phyloP scores from a whole-genome alignment of 2,329 filamentous ascomycete species.

The Talaromyces verruculosus region DNA sequence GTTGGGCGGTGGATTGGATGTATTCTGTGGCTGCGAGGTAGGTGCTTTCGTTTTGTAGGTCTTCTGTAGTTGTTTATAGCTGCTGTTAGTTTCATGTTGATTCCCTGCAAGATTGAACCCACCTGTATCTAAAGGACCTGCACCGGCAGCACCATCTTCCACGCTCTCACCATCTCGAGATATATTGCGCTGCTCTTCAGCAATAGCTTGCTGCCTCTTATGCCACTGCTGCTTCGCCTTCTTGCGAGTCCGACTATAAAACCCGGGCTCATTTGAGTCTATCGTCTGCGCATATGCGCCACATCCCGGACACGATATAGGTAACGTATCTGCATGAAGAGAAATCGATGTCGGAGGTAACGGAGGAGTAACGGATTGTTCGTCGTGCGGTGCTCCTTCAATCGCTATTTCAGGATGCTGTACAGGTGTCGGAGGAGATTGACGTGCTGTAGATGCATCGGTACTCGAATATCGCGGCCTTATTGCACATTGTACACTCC shows the following conservation, averaged over 20 bases:
- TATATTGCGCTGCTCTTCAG: slow-evolving; percentile 2
- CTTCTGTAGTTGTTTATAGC: neutral
- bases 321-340: slow-evolving; percentile 38
- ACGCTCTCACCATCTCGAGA: neutral
- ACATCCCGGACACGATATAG: slow-evolving; percentile 61
- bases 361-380: slow-evolving; percentile 11
- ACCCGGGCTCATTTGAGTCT: slow-evolving; percentile 57
- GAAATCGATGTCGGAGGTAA: slow-evolving; percentile 22
- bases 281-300: slow-evolving; percentile 61
- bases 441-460: neutral
- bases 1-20: slow-evolving; percentile 25
- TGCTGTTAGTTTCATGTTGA: neutral
- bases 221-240: slow-evolving; percentile 35
- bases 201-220: slow-evolving; percentile 17
- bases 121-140: neutral
- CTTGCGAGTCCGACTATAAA: slow-evolving; percentile 54
- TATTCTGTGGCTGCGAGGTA: slow-evolving; percentile 26
- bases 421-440: slow-evolving; percentile 22
- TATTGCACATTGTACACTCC: neutral
- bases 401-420: neutral
- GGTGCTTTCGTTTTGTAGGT: slow-evolving; percentile 14
- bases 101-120: neutral
- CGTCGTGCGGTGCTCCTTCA: slow-evolving; percentile 25
- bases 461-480: slow-evolving; percentile 1
- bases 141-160: neutral